A percentile compares a stretch with the other conserved stretches of the same genome.
These are phyloP conservation scores for Tricholoma terreum DNA, from an alignment of 768 basidiomycete species.

Conservation along the genomic window DNA sequence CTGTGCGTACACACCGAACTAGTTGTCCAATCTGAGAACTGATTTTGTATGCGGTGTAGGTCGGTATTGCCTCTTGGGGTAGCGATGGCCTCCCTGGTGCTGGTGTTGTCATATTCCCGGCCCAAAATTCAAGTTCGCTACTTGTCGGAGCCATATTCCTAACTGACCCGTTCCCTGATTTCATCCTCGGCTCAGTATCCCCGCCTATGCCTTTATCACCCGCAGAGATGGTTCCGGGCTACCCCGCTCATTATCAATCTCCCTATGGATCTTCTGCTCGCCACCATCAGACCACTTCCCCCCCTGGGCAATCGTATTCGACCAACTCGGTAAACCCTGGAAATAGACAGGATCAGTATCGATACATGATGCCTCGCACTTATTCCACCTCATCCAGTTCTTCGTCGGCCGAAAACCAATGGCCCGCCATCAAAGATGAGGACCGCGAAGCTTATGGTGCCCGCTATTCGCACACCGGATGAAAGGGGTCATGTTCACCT, in stretches of 20 bases:
- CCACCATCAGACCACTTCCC: constrained; percentile 34
- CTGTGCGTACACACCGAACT: constrained; percentile 35
- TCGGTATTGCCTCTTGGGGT: constrained; percentile 52
- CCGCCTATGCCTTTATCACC: constrained; percentile 29
- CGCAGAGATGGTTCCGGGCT: constrained; percentile 25
- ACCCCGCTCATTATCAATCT: constrained; percentile 28
- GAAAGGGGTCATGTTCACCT: neutral
- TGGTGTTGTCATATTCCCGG: constrained; percentile 53
- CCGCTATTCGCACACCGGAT: constrained; percentile 21
- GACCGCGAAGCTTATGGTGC: constrained; percentile 23
- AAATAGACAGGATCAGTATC: constrained; percentile 33
- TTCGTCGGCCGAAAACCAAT: constrained; percentile 9
- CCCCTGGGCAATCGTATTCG: constrained; percentile 31
- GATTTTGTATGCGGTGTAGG: constrained; percentile 26
- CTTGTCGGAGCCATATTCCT: constrained; percentile 53
- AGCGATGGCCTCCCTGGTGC: constrained; percentile 42
- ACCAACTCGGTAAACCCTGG: constrained; percentile 33
- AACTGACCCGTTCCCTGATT: constrained; percentile 44
- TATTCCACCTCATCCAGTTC: constrained; percentile 13
- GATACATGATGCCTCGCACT: constrained; percentile 30
- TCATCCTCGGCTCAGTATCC: constrained; percentile 32
- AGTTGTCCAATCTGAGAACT: constrained; percentile 5
- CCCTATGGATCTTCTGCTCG: constrained; percentile 33
- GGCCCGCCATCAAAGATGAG: constrained; percentile 27
- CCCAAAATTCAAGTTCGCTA: constrained; percentile 47